Evolutionary conservation across 2,329 filamentous ascomycete genomes (phyloP), one percentile per base, ranked within the genome.

Genomic region (Trichoderma sp.): DNA sequence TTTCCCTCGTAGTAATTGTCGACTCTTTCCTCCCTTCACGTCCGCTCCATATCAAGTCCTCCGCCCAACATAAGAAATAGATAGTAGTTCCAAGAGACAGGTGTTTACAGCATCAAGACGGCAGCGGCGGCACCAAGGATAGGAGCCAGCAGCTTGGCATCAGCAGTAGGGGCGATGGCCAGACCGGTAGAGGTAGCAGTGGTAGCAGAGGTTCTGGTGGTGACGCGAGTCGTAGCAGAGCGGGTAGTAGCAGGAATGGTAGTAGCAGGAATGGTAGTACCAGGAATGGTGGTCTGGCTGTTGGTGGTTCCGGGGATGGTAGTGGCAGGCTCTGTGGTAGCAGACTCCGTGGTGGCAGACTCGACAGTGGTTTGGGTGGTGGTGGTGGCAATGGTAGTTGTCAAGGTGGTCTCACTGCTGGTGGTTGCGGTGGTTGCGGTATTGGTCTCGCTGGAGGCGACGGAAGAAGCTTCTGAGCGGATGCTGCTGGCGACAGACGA

Each of bases 61-160:
- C 57, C 66, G 57, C 50, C 53, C 55, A 50, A 50, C 23, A 50
- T 68, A 12, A 32, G n/a, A 50, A 47, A 32, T 23, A 53, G 20
- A 50, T 26, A 13, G 20, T 17, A 61, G 36, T 26, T 28, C 28
- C 28, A 28, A 50, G 30, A 23, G 47, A 53, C 30, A 50, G 5
- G 20, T 59, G 57, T 53, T 71, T 66, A 71, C 32, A 71, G 17
- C 68, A 71, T 65, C 61, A 71, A n/a, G 6, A 71, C 9, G 26
- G 68, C 68, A 13, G 68, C 68, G 26, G 68, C 68, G 59, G 68
- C 68, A 65, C 68, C 68, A 15, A 71, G 26, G 61, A 71, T 57
- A 15, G 68, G 68, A 28, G 62, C 68, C 50, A 71, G 61, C 50
- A 71, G 47, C 68, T 72, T 72, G 53, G 62, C 64, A 23, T 71